Base-by-base conservation (phyloP, 176 grass and related monocot genomes). In the Phragmites australis region DNA sequence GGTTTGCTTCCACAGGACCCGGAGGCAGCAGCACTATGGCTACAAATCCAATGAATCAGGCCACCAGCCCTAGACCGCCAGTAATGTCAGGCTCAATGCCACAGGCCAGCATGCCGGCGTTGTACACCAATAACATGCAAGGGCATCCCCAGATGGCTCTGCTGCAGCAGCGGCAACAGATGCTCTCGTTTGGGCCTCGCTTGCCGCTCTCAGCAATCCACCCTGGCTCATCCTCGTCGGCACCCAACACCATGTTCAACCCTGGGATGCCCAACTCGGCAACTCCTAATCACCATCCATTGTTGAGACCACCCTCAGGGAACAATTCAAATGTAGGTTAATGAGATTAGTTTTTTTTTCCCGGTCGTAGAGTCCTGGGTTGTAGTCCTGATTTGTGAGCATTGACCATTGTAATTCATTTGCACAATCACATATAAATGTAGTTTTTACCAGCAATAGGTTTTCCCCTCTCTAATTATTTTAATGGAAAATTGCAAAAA, bases 131-230 rank as follows among this genome's bases (percentile, higher is more conserved):
- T 62, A 91, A 80, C 76, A 82, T 95, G 90, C 92, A 95, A 81
- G 85, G 76, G 61, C 91, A 91, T 67, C 85, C 70, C 21, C 94
- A 92, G 78, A 91, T 93, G 81, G 83, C 86, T 59, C 87, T 99
- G 14, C 52, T 67, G 22, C 85, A 87, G 25, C 81, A 57, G 82
- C 94, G 85, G 68, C 79, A 83, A 68, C 93, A 95, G 76, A 91
- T 90, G 86, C 87, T 91, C 31, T 87, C 88, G 34, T 93, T 95
- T 0, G 88, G 96, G 5, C 88, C 88, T 48, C 88, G 93, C 31
- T 79, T 95, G 75, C 88, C 96, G 40, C 85, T 95, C 10, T 88
- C 96, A 6, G 96, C 93, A 19, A 95, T 93, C 81, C 87, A 95
- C 40, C 90, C 92, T 34, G 67, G 77, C 12, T 71, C 86, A 37